Base-by-base conservation (phyloP, 225 moss, liverwort and hornwort genomes). In the Takakia lepidozioides region DNA sequence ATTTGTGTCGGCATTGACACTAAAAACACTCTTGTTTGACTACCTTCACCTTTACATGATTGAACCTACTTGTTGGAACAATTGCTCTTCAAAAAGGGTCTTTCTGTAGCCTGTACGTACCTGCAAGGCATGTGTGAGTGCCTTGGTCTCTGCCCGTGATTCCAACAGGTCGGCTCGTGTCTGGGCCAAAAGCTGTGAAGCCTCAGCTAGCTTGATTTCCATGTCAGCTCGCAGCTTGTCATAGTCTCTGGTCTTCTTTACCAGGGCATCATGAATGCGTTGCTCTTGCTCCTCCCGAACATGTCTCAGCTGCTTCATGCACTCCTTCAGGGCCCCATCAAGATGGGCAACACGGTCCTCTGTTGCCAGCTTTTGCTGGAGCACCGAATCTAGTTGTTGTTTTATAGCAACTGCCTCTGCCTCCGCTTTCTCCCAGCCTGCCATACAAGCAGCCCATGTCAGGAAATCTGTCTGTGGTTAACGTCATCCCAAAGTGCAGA, bases 401-500 rank as follows among this genome's bases (percentile, higher is more conserved):
- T 89, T 95, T 47, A 80, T 47, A 24, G 74, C 71, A 18, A 60
- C 63, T 3, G 93, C 80, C 63, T 89, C 93, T 2, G 51, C 71
- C 58, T 95, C 89, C 3, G 93, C 93, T 51, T 84, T 95, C 76
- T 95, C 93, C 93, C 93, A 95, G 43, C 93, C 92, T 75, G 71
- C 51, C 11, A 50, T 16, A 19, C 4, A 43, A 7, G n/a, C 5
- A 8, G 9, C n/a, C n/a, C n/a, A n/a, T n/a, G n/a, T n/a, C n/a
- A n/a, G n/a, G n/a, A n/a, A n/a, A n/a, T n/a, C n/a, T n/a, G n/a
- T n/a, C n/a, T n/a, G n/a, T n/a, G n/a, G n/a, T n/a, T n/a, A n/a
- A n/a, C n/a, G n/a, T n/a, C n/a, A n/a, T n/a, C n/a, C n/a, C n/a
- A n/a, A n/a, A n/a, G n/a, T n/a, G n/a, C n/a, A n/a, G n/a, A n/a